A percentile compares a stretch with the other conserved stretches of the same genome.
Conservation (phyloP, 2,329 filamentous ascomycete species). For the Fusarium nisikadoi region DNA sequence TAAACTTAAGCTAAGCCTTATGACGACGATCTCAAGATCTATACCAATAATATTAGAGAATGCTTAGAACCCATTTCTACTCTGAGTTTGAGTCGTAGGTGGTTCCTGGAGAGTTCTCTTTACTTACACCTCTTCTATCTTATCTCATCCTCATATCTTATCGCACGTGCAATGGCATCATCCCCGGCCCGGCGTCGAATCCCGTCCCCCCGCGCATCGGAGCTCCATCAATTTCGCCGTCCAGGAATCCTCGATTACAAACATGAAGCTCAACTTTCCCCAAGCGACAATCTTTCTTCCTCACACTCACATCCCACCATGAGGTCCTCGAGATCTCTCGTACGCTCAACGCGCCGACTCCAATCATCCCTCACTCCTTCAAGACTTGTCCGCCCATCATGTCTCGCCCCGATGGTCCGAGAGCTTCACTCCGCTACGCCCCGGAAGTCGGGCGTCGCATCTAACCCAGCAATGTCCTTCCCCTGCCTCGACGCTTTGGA, state of each 20-base stretch:
- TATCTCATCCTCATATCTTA: constrained; percentile 21
- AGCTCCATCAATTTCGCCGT: constrained; percentile 26
- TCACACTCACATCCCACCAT: constrained; percentile 22
- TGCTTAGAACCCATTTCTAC: background rate
- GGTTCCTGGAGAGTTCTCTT: background rate
- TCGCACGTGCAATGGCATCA: constrained; percentile 47
- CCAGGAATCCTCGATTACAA: constrained; percentile 37
- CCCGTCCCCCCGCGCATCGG: constrained; percentile 34
- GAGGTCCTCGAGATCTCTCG: constrained; percentile 38
- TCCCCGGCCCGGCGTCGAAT: constrained; percentile 18
- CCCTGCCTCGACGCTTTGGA: constrained; percentile 90
- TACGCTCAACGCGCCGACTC: constrained; percentile 34
- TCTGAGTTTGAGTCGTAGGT: background rate
- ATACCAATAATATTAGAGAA: background rate
- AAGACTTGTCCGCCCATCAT: constrained; percentile 2
- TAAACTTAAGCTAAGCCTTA: background rate
- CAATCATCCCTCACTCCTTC: constrained; percentile 5
- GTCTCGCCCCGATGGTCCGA: constrained; percentile 20
- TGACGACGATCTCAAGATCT: background rate
- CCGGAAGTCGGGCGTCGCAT: constrained; percentile 56
- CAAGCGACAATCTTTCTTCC: background rate
- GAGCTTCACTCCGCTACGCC: constrained; percentile 37
- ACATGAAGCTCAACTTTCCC: constrained; percentile 29
- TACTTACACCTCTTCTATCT: constrained; percentile 4
- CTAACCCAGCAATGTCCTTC: constrained; percentile 88